Percentiles rank a stretch among this genome's conserved stretches.
phyloP scores from a whole-genome alignment of 2,329 filamentous ascomycete species.

The Neopestalotiopsis rosae region DNA sequence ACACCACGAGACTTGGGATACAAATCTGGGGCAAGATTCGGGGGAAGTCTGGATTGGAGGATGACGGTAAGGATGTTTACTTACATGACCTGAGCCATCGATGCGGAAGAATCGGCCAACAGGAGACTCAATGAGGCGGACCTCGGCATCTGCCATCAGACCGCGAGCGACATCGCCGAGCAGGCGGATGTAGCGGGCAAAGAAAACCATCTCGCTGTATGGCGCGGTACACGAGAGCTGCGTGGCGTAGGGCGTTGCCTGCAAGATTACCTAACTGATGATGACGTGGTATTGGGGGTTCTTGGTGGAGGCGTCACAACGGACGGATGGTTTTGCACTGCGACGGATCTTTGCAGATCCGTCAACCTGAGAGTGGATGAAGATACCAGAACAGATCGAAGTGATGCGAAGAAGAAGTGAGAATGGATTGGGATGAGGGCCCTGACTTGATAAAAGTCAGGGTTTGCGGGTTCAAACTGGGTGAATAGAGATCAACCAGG shows the following conservation, averaged over 20 bases:
- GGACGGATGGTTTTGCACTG: too few species aligned
- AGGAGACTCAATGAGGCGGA: conserved; percentile 40
- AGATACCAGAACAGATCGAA: too few species aligned
- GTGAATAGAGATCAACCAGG: background rate
- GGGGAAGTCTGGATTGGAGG: background rate
- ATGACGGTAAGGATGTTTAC: conserved; percentile 30
- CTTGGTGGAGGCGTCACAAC: too few species aligned
- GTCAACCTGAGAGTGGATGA: too few species aligned
- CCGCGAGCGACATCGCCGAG: conserved; percentile 14
- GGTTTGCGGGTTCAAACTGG: background rate
- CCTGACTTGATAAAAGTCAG: background rate
- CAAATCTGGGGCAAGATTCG: background rate
- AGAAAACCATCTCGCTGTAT: background rate
- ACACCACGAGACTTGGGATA: background rate
- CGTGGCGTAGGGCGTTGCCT: too few species aligned
- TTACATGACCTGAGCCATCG: conserved; percentile 68
- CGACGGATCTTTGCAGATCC: too few species aligned
- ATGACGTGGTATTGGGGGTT: too few species aligned
- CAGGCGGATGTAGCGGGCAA: background rate
- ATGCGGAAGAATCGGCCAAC: conserved; percentile 66
- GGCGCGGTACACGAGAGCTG: too few species aligned
- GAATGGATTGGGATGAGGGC: background rate
- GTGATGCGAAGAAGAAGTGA: too few species aligned
- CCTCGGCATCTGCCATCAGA: conserved; percentile 31
- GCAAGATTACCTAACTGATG: too few species aligned